A percentile compares a stretch with the other conserved stretches of the same genome.
Conservation (phyloP, 2,329 filamentous ascomycete genomes). For the Ustulina deusta region DNA sequence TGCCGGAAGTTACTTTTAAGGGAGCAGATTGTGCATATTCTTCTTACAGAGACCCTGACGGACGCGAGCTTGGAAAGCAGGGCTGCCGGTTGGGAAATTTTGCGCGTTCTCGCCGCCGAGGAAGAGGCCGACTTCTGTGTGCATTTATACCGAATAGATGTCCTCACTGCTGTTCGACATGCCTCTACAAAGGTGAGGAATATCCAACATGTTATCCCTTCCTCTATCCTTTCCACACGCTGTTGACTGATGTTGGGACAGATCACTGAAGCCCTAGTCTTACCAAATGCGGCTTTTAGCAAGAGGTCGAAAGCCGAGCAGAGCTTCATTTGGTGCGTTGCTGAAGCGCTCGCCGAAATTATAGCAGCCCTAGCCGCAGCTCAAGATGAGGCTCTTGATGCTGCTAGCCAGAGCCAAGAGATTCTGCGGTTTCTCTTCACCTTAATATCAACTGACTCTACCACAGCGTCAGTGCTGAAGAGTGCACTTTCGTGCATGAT, state of each 20-base stretch:
- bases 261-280: slow-evolving; percentile 59
- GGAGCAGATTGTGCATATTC: slow-evolving; percentile 72
- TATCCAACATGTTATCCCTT: slow-evolving; percentile 20
- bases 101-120: slow-evolving; percentile 70
- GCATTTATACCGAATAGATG: slow-evolving; percentile 71
- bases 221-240: not conserved
- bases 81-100: slow-evolving; percentile 75
- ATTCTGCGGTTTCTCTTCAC: slow-evolving; percentile 67
- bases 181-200: slow-evolving; percentile 64
- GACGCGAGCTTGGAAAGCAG: slow-evolving; percentile 72
- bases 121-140: slow-evolving; percentile 76
- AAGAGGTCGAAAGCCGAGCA: slow-evolving; percentile 67
- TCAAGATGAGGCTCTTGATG: slow-evolving; percentile 69
- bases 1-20: slow-evolving; percentile 74
- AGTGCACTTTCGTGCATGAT: slow-evolving; percentile 68
- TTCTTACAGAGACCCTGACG: slow-evolving; percentile 73
- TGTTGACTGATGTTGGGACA: slow-evolving; percentile 42
- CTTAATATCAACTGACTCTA: slow-evolving; percentile 58
- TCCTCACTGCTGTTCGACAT: slow-evolving; percentile 70
- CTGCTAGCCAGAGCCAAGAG: slow-evolving; percentile 62
- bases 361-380: slow-evolving; percentile 67
- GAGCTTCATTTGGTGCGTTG: slow-evolving; percentile 65
- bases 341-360: slow-evolving; percentile 65
- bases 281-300: slow-evolving; percentile 56
- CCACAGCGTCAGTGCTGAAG: slow-evolving; percentile 58